Conservation (phyloP, 257 asterid genomes). For the Salvia hispanica region DNA sequence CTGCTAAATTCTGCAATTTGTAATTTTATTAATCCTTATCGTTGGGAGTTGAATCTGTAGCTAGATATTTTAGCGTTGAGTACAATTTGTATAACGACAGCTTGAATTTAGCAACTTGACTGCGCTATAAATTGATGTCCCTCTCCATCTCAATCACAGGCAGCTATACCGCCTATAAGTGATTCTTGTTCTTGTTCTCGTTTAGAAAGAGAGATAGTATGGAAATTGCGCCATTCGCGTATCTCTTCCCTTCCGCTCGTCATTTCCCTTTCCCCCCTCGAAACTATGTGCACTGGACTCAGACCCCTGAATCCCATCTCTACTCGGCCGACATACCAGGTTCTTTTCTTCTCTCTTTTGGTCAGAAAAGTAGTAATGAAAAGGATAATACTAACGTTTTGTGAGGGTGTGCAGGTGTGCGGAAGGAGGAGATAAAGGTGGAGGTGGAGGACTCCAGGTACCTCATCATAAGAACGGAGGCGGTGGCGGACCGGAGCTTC, state of each 20-base stretch:
- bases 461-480: constrained; percentile 56
- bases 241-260: constrained; percentile 43
- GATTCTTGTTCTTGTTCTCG: not conserved
- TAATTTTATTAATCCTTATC: not conserved
- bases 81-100: too few relatives aligned
- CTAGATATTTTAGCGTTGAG: not conserved
- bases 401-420: constrained; percentile 46
- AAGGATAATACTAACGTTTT: not conserved
- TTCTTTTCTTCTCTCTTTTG: constrained; percentile 4
- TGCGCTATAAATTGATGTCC: not conserved
- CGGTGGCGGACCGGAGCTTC: constrained; percentile 48
- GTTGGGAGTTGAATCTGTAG: not conserved
- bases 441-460: constrained; percentile 69
- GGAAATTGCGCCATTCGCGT: constrained; percentile 42
- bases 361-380: too few relatives aligned
- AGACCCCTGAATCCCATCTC: constrained; percentile 69
- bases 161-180: not conserved
- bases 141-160: too few relatives aligned
- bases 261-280: constrained; percentile 39
- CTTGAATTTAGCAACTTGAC: constrained; percentile 5
- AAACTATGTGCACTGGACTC: constrained; percentile 67
- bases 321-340: constrained; percentile 80
- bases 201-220: constrained; percentile 17
- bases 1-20: too few relatives aligned
- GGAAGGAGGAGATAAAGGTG: constrained; percentile 69